Conservation (phyloP, 2,329 filamentous ascomycete genomes). For the Volutella citrinella region DNA sequence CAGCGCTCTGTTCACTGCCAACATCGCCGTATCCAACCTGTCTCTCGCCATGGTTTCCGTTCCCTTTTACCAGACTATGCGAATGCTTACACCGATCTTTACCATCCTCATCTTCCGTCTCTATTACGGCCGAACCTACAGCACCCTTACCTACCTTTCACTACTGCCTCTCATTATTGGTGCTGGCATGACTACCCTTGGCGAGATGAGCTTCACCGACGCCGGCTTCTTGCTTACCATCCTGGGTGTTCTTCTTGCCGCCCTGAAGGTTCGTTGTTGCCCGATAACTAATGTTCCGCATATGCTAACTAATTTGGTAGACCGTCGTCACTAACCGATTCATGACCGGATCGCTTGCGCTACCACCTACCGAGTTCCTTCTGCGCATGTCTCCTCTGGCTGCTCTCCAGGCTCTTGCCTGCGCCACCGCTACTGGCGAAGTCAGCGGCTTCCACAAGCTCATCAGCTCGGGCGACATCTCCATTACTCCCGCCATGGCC, state of each 20-base stretch:
- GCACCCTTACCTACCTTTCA: conserved; percentile 54
- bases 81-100: conserved; percentile 59
- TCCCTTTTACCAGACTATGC: conserved; percentile 64
- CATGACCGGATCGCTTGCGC: conserved; percentile 58
- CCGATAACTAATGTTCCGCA: neutral
- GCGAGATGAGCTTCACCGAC: conserved; percentile 61
- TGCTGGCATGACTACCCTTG: conserved; percentile 57
- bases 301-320: conserved; percentile 26
- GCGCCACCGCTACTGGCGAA: conserved; percentile 52
- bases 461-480: conserved; percentile 33
- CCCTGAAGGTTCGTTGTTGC: conserved; percentile 44
- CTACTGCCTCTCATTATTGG: conserved; percentile 60
- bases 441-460: conserved; percentile 38
- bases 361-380: conserved; percentile 59
- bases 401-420: conserved; percentile 51
- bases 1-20: conserved; percentile 59
- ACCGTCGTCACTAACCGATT: conserved; percentile 63
- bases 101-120: conserved; percentile 60
- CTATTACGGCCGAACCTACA: conserved; percentile 53
- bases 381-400: conserved; percentile 61
- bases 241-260: conserved; percentile 51
- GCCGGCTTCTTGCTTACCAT: conserved; percentile 54
- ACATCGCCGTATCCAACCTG: conserved; percentile 63
- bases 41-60: conserved; percentile 61
- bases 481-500: conserved; percentile 35